These are phyloP conservation scores for Narthecium ossifragum DNA, from an alignment of 106 monocot genomes.

Conservation along the genomic window DNA sequence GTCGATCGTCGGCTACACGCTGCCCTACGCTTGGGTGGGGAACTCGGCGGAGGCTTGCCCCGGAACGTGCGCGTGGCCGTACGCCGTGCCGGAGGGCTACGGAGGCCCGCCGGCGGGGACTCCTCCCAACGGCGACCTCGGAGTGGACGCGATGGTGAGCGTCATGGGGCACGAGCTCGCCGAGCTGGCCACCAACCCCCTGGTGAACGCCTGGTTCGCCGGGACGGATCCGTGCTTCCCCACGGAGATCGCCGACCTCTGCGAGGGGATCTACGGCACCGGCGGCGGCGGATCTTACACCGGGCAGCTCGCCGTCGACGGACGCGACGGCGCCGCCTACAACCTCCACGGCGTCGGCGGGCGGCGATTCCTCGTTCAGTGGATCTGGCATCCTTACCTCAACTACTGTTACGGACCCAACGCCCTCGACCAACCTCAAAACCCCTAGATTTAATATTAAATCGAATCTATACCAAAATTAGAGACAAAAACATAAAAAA, in stretches of 20 bases:
- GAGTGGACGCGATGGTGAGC: slow-evolving; percentile 94
- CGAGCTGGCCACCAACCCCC: slow-evolving; percentile 87
- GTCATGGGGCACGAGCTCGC: slow-evolving; percentile 89
- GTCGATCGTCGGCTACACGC: slow-evolving; percentile 81
- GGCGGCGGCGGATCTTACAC: slow-evolving; percentile 93
- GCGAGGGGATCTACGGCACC: slow-evolving; percentile 92
- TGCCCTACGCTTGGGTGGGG: slow-evolving; percentile 98
- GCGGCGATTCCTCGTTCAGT: slow-evolving; percentile 79
- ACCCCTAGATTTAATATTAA: too few species aligned
- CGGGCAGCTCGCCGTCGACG: slow-evolving; percentile 65
- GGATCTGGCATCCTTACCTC: slow-evolving; percentile 82
- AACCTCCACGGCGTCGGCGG: slow-evolving; percentile 76
- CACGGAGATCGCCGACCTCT: slow-evolving; percentile 91
- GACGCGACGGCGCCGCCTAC: slow-evolving; percentile 47
- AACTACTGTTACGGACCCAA: slow-evolving; percentile 87
- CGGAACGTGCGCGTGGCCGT: slow-evolving; percentile 80
- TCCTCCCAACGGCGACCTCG: slow-evolving; percentile 77
- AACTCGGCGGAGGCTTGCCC: slow-evolving; percentile 74
- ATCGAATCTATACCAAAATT: too few species aligned
- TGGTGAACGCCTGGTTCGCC: slow-evolving; percentile 95
- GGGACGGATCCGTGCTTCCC: slow-evolving; percentile 84
- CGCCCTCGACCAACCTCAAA: slow-evolving; percentile 56
- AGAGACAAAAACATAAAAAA: too few species aligned
- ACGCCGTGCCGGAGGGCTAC: slow-evolving; percentile 40
- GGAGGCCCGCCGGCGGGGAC: slow-evolving; percentile 19